phyloP scores from a whole-genome alignment of 2,329 filamentous ascomycete genomes.

The Colletotrichum graminicola region DNA sequence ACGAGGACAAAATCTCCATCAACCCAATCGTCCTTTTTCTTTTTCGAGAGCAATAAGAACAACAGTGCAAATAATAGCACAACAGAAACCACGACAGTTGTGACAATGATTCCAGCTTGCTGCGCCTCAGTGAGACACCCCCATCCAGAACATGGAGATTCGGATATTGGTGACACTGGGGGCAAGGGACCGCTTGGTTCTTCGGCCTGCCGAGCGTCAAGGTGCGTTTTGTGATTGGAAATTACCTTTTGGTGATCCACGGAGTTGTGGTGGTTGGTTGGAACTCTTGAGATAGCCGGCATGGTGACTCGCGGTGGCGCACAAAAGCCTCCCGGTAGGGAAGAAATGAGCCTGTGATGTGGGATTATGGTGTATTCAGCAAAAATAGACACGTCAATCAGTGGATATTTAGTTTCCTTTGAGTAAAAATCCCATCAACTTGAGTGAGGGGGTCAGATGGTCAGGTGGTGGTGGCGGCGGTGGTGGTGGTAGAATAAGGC shows the following conservation, averaged over 20 bases:
- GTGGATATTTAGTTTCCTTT: no score
- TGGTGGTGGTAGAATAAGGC: background rate
- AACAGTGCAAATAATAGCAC: slow-evolving; percentile 47
- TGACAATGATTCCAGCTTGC: slow-evolving; percentile 56
- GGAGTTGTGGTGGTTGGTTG: no score
- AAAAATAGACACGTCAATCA: background rate
- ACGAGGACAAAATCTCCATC: slow-evolving; percentile 31
- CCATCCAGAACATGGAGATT: slow-evolving; percentile 51
- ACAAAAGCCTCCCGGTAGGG: background rate
- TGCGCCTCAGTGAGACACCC: slow-evolving; percentile 54
- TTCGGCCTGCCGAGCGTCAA: slow-evolving; percentile 14
- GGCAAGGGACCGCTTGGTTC: slow-evolving; percentile 19
- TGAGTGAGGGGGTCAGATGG: background rate
- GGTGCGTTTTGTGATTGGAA: no score
- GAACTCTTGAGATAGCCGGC: background rate
- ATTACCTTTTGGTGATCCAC: background rate
- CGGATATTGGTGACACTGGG: slow-evolving; percentile 2
- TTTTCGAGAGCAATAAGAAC: slow-evolving; percentile 47
- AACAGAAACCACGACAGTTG: slow-evolving; percentile 49
- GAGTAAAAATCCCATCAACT: no score
- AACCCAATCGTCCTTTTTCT: slow-evolving; percentile 29
- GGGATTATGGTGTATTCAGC: background rate
- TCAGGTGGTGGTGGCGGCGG: background rate
- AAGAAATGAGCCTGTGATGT: background rate
- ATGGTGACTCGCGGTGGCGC: background rate